Conservation (phyloP, 306 rosid genomes). For the Acacia crassicarpa region DNA sequence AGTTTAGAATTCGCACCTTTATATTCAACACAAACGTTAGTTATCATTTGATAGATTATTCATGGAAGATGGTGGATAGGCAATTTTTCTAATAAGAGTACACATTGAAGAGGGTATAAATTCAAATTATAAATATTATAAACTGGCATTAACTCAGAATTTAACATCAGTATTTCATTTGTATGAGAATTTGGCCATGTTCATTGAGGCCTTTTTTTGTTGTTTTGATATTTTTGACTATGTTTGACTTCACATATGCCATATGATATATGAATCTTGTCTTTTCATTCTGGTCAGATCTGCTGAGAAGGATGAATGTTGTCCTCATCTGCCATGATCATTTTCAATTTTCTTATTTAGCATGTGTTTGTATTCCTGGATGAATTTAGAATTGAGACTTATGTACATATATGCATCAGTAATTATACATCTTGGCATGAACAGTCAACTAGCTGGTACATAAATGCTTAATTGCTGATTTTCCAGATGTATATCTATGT, state of each 20-base stretch:
- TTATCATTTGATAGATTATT: neutral
- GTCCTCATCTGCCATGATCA: neutral
- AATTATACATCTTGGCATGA: neutral
- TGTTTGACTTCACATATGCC: neutral
- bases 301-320: neutral
- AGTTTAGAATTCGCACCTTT: neutral
- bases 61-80: neutral
- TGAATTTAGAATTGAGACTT: neutral
- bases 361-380: neutral
- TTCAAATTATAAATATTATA: neutral
- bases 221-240: neutral
- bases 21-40: slow-evolving; percentile 11
- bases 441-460: slow-evolving; percentile 11
- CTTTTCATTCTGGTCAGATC: neutral
- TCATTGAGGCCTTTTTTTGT: neutral
- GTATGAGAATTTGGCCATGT: neutral
- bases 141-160: neutral
- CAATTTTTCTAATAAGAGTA: neutral
- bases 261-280: neutral
- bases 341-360: slow-evolving; percentile 4
- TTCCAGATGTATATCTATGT: slow-evolving; percentile 14
- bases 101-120: neutral
- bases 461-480: slow-evolving; percentile 6
- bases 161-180: neutral
- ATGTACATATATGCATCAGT: neutral